Percentiles rank a stretch among this genome's conserved stretches.
Evolutionary conservation across 306 rosid genomes (phyloP).

Genomic region (Quercus berberidifolia): DNA sequence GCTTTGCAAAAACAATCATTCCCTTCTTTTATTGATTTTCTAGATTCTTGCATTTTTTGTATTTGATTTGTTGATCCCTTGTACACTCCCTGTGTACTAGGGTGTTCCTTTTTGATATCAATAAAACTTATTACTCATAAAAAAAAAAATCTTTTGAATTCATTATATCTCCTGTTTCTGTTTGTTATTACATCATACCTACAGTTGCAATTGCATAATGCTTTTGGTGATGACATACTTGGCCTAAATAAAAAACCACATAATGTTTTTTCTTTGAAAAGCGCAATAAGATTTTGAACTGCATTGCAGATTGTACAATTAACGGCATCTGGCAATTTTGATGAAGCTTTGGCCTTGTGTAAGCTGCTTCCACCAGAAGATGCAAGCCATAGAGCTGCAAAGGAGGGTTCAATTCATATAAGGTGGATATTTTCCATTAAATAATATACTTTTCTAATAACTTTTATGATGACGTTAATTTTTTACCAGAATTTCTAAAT

Average conservation of each 20-base stretch:
- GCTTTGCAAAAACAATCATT: too few relatives aligned
- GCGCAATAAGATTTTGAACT: conserved; percentile 22
- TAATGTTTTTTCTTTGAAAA: not conserved
- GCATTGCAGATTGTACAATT: conserved; percentile 84
- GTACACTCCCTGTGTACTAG: too few relatives aligned
- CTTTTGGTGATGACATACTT: not conserved
- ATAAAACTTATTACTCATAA: too few relatives aligned
- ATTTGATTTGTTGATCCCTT: too few relatives aligned
- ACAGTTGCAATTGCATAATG: not conserved
- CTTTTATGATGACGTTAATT: too few relatives aligned
- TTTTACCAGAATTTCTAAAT: not conserved
- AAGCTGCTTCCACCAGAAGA: conserved; percentile 99
- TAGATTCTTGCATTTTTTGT: too few relatives aligned
- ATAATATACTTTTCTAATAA: conserved; percentile 15
- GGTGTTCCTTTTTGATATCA: too few relatives aligned
- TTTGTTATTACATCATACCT: not conserved
- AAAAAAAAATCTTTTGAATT: not conserved
- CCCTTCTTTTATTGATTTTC: too few relatives aligned
- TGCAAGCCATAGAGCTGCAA: conserved; percentile 88
- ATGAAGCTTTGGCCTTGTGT: conserved; percentile 97
- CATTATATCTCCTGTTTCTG: not conserved
- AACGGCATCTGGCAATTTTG: conserved; percentile 96
- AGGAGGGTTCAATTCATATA: conserved; percentile 93
- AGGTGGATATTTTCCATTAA: conserved; percentile 47
- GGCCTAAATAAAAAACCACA: not conserved